phyloP scores from a whole-genome alignment of 306 rosid species.

The Medicago truncatula region MtrunA17r5.0-ANR NC_053048.1:45357001-45357500 shows the following conservation, averaged over 20 bases:
- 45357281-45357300: slow-evolving; percentile 16
- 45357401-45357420: background rate
- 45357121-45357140: slow-evolving; percentile 97
- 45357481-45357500: background rate
- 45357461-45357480: background rate
- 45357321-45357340: slow-evolving; percentile 17
- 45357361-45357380: background rate
- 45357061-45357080: slow-evolving; percentile 4
- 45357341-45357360: slow-evolving; percentile 7
- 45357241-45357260: slow-evolving; percentile 14
- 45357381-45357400: background rate
- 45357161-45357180: slow-evolving; percentile 99
- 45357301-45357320: slow-evolving; percentile 24
- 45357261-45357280: slow-evolving; percentile 21
- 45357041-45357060: slow-evolving; percentile 1
- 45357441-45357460: slow-evolving; percentile 14
- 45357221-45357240: slow-evolving; percentile 12
- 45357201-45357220: slow-evolving; percentile 63
- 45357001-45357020: background rate
- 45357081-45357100: slow-evolving; percentile 38
- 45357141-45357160: slow-evolving; percentile 90
- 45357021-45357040: slow-evolving; percentile 14
- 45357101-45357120: slow-evolving; percentile 38
- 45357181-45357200: slow-evolving; percentile 98
- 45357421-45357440: slow-evolving; percentile 9